Evolutionary conservation across 1,284 basidiomycete species (phyloP).

Genomic region (Sporisorium graminicola): DNA sequence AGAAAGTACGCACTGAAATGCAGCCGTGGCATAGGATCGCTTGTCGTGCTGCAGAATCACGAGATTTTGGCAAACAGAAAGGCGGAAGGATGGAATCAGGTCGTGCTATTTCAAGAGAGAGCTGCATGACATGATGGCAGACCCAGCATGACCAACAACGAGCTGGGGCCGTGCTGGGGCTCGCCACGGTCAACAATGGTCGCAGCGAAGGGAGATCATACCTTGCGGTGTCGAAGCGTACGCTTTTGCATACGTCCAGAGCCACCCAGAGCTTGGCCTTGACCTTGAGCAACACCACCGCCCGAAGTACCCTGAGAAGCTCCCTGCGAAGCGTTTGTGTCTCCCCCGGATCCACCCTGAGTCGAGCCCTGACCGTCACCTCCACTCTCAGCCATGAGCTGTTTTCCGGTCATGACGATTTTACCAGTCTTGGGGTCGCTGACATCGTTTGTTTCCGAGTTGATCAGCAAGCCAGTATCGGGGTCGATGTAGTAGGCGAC

Average conservation of each 20-base stretch:
- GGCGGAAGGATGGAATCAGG: constrained; percentile 10
- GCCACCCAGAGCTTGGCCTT: neutral
- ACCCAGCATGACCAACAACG: neutral
- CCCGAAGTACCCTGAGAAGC: too few species aligned
- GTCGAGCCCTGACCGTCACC: constrained; percentile 1
- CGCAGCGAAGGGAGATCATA: constrained; percentile 23
- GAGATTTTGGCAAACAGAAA: neutral
- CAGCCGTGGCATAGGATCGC: constrained; percentile 10
- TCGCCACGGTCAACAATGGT: neutral
- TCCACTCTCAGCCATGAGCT: neutral
- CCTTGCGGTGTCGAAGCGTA: constrained; percentile 32
- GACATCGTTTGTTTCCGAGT: constrained; percentile 22
- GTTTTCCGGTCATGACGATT: constrained; percentile 10
- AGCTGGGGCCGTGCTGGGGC: neutral
- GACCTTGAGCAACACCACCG: too few species aligned
- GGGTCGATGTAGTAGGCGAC: constrained; percentile 31
- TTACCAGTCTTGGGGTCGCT: constrained; percentile 39
- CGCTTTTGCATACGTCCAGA: constrained; percentile 27
- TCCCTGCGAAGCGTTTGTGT: neutral
- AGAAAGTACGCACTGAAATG: constrained; percentile 21
- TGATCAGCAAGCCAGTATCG: constrained; percentile 19
- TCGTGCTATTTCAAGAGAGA: constrained; percentile 1
- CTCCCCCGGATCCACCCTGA: neutral
- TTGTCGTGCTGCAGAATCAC: constrained; percentile 23
- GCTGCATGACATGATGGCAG: neutral